Evolutionary conservation across 2,329 filamentous ascomycete species (phyloP), one percentile per base, ranked within the genome.

Genomic region (Cladorrhinum sp.): DNA sequence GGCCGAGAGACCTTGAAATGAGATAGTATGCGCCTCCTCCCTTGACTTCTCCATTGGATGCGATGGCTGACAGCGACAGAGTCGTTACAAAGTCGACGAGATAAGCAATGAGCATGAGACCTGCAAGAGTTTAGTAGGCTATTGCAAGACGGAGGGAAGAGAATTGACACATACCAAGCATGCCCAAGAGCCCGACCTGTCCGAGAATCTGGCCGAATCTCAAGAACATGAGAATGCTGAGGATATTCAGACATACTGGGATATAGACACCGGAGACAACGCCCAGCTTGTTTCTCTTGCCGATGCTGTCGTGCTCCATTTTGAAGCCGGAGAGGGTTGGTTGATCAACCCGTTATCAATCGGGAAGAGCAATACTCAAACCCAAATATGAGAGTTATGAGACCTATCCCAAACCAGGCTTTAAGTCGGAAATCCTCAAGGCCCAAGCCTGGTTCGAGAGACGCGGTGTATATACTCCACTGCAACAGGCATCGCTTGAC

Each of bases 171-270:
- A 13, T 60, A 90, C 90, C 89, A 71, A 96, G 78, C 74, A 92
- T 95, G 54, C 91, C 92, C 49, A 93, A 65, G 50, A 96, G 79
- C 22, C 92, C 92, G 64, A 89, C 83, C 71, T 93, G 89, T 8
- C 91, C 92, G 22, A 96, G 79, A 60, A 96, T 90, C 68, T 92
- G 87, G 22, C 92, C 91, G 73, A 96, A 96, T 22, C 92, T 85
- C 68, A 96, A 79, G 76, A 96, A 96, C 91, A 96, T 96, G 63
- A 96, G 82, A 74, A 96, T 96, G 68, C 90, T 93, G 66, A 96
- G 77, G 48, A 96, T 92, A 73, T 95, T 96, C 66, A 96, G 79
- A 63, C 88, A 93, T n/a, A 92, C 92, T 1, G 92, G 92, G 16
- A 96, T 89, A 72, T 92, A 96, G 52, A 96, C 89, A 7, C 90